Conservation (phyloP, 495 filamentous ascomycete genomes). For the Podospora sp. region DNA sequence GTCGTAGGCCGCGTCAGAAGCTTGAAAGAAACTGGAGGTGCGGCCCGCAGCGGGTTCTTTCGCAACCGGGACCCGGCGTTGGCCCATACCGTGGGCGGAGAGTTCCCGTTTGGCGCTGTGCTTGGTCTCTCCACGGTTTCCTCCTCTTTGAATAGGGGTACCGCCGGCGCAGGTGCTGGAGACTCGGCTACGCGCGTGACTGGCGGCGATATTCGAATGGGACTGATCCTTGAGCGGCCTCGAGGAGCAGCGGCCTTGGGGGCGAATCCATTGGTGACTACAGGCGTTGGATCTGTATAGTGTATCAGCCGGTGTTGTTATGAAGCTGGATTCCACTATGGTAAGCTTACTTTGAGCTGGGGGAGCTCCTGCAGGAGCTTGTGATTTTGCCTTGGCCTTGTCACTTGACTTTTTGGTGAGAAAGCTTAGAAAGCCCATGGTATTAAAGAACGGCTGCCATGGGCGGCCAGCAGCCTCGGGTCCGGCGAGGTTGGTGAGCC, state of each 20-base stretch:
- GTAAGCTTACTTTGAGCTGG: slow-evolving; percentile 28
- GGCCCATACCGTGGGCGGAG: slow-evolving; percentile 11
- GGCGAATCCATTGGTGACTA: slow-evolving; percentile 31
- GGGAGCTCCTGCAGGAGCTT: slow-evolving; percentile 36
- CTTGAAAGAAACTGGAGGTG: slow-evolving; percentile 36
- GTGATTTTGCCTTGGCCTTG: slow-evolving; percentile 34
- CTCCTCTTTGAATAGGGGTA: slow-evolving; percentile 34
- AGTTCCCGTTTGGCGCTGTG: slow-evolving; percentile 39
- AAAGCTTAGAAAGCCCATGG: slow-evolving; percentile 50
- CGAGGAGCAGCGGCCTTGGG: slow-evolving; percentile 35
- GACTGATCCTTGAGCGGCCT: slow-evolving; percentile 31
- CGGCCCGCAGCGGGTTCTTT: slow-evolving; percentile 19
- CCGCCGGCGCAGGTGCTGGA: slow-evolving; percentile 34
- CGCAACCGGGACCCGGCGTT: slow-evolving; percentile 17
- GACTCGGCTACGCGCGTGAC: slow-evolving; percentile 20
- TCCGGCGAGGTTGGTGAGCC: neutral
- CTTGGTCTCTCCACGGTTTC: slow-evolving; percentile 37
- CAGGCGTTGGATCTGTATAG: slow-evolving; percentile 37
- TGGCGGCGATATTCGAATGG: slow-evolving; percentile 27
- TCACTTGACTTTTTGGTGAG: slow-evolving; percentile 37
- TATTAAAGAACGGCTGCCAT: slow-evolving; percentile 30
- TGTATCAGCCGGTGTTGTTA: slow-evolving; percentile 28
- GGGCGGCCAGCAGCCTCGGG: slow-evolving; percentile 14
- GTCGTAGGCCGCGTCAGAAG: slow-evolving; percentile 16
- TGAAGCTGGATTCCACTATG: neutral